Percentiles rank a stretch among this genome's conserved stretches.
Evolutionary conservation across 192 early-diverging fungal species (phyloP).

Genomic region (Chytriomyces sp.): DNA sequence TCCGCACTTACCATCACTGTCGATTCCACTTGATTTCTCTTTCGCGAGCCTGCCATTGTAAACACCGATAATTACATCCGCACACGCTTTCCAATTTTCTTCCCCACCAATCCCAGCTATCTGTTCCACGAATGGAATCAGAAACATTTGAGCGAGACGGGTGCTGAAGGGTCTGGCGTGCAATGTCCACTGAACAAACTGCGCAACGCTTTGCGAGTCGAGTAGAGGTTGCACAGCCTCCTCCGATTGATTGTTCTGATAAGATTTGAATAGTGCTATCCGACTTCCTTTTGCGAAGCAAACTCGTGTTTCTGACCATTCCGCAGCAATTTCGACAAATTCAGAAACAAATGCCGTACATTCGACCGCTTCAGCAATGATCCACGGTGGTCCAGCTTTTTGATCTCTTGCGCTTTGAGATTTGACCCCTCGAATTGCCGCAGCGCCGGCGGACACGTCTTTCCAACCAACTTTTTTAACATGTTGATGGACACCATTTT

Average conservation of each 20-base stretch:
- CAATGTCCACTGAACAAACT: constrained; percentile 15
- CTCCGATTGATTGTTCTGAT: no score
- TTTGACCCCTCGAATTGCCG: no score
- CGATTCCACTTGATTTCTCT: not conserved
- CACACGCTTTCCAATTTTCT: constrained; percentile 20
- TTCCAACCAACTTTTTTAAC: no score
- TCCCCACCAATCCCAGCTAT: constrained; percentile 17
- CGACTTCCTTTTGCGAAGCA: no score
- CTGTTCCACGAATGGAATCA: constrained; percentile 26
- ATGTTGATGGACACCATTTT: no score
- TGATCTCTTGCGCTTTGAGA: no score
- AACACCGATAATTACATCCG: constrained; percentile 5
- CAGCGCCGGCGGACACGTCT: no score
- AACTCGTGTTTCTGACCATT: not conserved
- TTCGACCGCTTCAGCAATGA: not conserved
- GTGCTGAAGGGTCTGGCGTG: not conserved
- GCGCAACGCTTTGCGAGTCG: not conserved
- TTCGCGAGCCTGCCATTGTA: constrained; percentile 25
- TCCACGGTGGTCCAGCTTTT: not conserved
- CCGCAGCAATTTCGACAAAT: constrained; percentile 3
- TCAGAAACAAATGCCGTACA: not conserved
- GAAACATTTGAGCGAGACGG: constrained; percentile 9
- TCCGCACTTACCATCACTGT: not conserved
- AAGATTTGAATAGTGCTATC: no score
- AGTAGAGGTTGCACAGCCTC: not conserved